These are phyloP conservation scores for Lipomyces japonicus DNA, from an alignment of 805 yeast genomes.

Conservation along the genomic window DNA sequence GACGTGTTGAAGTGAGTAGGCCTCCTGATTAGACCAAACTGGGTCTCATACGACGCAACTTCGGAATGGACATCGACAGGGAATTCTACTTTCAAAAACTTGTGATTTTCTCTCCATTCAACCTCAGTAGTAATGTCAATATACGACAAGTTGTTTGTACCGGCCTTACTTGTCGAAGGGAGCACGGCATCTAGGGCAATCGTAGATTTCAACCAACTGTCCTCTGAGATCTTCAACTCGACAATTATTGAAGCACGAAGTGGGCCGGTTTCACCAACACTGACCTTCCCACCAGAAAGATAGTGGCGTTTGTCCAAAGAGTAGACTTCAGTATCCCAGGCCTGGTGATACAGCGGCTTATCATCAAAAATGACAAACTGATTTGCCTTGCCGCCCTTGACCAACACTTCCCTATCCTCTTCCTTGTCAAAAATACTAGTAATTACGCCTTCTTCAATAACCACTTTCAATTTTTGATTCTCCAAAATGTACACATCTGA, in stretches of 20 bases:
- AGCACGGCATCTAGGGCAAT: constrained; percentile 63
- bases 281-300: constrained; percentile 42
- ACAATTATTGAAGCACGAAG: constrained; percentile 62
- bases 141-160: constrained; percentile 37
- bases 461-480: constrained; percentile 60
- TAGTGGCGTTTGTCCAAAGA: constrained; percentile 69
- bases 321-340: constrained; percentile 96
- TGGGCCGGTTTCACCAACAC: constrained; percentile 50
- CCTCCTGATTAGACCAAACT: constrained; percentile 84
- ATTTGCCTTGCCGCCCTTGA: constrained; percentile 66
- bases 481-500: constrained; percentile 49
- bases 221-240: constrained; percentile 53
- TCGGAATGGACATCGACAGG: constrained; percentile 80
- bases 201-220: constrained; percentile 58
- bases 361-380: constrained; percentile 82
- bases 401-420: constrained; percentile 62
- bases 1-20: constrained; percentile 93
- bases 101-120: constrained; percentile 82
- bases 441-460: constrained; percentile 59
- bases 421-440: constrained; percentile 60
- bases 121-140: constrained; percentile 58
- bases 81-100: constrained; percentile 90
- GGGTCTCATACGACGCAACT: constrained; percentile 84
- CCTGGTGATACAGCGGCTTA: constrained; percentile 85
- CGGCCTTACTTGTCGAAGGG: constrained; percentile 26